Percentiles rank a stretch among this genome's conserved stretches.
Evolutionary conservation across 2,329 filamentous ascomycete genomes (phyloP).

Genomic region (Colletotrichum higginsianum): DNA sequence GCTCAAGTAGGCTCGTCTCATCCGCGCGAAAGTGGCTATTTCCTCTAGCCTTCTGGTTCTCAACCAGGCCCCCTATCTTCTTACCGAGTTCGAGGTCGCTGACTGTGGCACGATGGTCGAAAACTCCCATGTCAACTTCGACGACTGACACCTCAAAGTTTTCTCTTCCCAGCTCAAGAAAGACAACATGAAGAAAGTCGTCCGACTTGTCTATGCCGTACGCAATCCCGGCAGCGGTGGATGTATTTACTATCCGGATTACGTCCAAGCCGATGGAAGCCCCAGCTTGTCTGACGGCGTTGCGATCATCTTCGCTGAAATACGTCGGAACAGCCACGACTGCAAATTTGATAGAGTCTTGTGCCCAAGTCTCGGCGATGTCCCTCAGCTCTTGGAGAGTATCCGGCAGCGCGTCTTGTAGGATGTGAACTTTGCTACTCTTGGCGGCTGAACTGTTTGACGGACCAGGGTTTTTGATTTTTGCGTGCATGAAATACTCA

Average conservation of each 20-base stretch:
- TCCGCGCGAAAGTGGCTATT: not conserved
- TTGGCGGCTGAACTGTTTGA: no score
- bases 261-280: not conserved
- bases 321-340: conserved; percentile 2
- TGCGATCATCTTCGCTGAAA: not conserved
- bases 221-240: not conserved
- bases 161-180: conserved; percentile 10
- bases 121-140: conserved; percentile 12
- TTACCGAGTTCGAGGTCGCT: not conserved
- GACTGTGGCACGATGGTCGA: not conserved
- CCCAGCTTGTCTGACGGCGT: not conserved
- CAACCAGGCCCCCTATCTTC: not conserved
- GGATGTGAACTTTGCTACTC: not conserved
- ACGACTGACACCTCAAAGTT: conserved; percentile 6
- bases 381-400: not conserved
- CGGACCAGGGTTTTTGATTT: not conserved
- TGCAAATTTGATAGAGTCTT: not conserved
- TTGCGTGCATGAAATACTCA: conserved; percentile 8
- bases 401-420: not conserved
- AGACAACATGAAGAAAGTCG: not conserved
- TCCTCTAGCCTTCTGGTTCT: not conserved
- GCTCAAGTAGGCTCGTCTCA: not conserved
- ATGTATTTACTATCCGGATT: not conserved
- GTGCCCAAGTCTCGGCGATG: not conserved
- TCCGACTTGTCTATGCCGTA: conserved; percentile 9